These are phyloP conservation scores for Suillus paluster DNA, from an alignment of 768 basidiomycete genomes.

Conservation along the genomic window DNA sequence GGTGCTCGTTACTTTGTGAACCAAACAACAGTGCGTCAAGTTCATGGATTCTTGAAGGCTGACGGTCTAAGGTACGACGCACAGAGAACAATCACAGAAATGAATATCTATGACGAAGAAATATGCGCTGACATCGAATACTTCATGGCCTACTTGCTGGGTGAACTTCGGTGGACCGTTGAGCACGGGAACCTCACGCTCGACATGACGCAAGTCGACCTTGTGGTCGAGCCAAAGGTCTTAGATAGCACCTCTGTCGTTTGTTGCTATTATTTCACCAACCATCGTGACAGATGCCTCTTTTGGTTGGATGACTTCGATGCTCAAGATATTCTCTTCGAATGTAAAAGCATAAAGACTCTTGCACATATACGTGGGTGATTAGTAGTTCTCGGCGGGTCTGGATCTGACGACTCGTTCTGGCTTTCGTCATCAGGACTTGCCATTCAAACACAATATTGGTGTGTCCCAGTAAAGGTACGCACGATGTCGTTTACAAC, in stretches of 20 bases:
- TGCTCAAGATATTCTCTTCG: conserved; percentile 33
- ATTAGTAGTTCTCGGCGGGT: not conserved
- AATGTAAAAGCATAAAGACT: conserved; percentile 24
- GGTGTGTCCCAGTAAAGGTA: conserved; percentile 22
- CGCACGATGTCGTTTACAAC: too few relatives aligned
- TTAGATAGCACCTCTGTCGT: conserved; percentile 10
- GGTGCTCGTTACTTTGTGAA: conserved; percentile 4
- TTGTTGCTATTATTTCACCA: conserved; percentile 55
- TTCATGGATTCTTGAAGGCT: not conserved
- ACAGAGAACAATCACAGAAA: conserved; percentile 60
- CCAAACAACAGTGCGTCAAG: not conserved
- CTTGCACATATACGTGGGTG: conserved; percentile 30
- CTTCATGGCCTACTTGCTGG: conserved; percentile 32
- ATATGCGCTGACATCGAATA: conserved; percentile 39
- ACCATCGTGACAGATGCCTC: conserved; percentile 47
- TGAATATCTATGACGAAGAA: conserved; percentile 46
- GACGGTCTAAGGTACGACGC: not conserved
- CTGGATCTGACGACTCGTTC: not conserved
- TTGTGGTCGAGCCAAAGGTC: conserved; percentile 48
- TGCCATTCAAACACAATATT: conserved; percentile 43
- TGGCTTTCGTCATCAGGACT: conserved; percentile 26
- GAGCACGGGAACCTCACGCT: conserved; percentile 25
- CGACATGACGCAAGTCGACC: conserved; percentile 36
- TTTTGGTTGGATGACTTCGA: conserved; percentile 58
- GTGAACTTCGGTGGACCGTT: conserved; percentile 23